These are phyloP conservation scores for Verticillium alfalfae DNA, from an alignment of 2,329 filamentous ascomycete species.

Conservation along the genomic window DNA sequence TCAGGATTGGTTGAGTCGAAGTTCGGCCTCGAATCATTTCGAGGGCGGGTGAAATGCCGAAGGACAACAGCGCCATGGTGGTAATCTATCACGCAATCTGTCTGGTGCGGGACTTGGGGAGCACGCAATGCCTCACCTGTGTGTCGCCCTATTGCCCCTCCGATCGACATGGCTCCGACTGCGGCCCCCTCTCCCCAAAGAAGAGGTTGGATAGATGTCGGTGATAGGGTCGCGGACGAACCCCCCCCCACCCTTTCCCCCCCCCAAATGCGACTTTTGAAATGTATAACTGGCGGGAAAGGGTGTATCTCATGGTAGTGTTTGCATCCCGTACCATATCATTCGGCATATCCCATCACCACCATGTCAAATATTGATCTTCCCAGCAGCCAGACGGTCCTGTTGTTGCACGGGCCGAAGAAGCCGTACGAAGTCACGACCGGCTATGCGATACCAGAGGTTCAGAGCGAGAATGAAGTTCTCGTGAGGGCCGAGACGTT, in stretches of 20 bases:
- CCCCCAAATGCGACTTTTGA: background rate
- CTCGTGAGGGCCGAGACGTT: conserved; percentile 60
- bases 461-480: conserved; percentile 40
- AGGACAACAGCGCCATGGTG: background rate
- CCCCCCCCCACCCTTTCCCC: no score
- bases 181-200: background rate
- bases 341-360: background rate
- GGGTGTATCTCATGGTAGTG: background rate
- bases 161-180: background rate
- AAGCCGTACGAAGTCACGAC: conserved; percentile 41
- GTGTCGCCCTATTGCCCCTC: background rate
- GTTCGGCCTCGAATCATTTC: background rate
- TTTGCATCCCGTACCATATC: background rate
- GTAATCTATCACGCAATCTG: conserved; percentile 3
- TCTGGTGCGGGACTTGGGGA: background rate
- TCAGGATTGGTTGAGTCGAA: background rate
- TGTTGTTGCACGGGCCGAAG: conserved; percentile 43
- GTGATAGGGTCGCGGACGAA: background rate
- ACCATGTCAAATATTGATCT: background rate
- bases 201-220: background rate
- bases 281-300: background rate
- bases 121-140: conserved; percentile 1
- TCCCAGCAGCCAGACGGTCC: conserved; percentile 30
- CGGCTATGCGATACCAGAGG: conserved; percentile 37
- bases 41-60: background rate